A percentile compares a stretch with the other conserved stretches of the same genome.
These are phyloP conservation scores for Austropuccinia psidii DNA, from an alignment of 1,284 basidiomycete genomes.

Conservation along the genomic window DNA sequence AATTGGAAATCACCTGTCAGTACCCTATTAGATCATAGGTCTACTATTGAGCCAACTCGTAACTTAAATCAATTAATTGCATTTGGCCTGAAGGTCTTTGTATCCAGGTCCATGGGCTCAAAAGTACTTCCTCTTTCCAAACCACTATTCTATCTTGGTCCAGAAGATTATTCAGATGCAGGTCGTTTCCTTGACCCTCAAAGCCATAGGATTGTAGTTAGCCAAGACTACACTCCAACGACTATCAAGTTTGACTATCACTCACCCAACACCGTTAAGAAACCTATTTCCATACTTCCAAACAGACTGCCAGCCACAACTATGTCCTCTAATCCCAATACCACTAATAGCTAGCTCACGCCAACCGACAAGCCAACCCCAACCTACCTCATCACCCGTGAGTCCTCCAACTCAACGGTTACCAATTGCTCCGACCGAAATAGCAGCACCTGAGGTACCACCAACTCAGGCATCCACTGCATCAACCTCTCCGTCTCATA, in stretches of 20 bases:
- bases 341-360: too few relatives aligned
- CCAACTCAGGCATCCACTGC: too few relatives aligned
- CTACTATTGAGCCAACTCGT: not conserved
- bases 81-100: slow-evolving; percentile 3
- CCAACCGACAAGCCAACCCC: too few relatives aligned
- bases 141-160: not conserved
- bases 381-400: too few relatives aligned
- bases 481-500: too few relatives aligned
- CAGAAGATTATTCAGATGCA: not conserved
- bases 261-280: not conserved
- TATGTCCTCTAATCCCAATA: too few relatives aligned
- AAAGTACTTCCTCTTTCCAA: not conserved
- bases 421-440: too few relatives aligned
- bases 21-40: not conserved
- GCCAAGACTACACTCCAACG: not conserved
- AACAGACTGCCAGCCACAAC: too few relatives aligned
- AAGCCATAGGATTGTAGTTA: not conserved
- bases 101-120: not conserved
- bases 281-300: not conserved
- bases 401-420: too few relatives aligned
- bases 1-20: not conserved
- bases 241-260: not conserved
- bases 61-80: not conserved
- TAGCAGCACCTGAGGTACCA: too few relatives aligned
- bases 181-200: not conserved